A percentile compares a stretch with the other conserved stretches of the same genome.
Evolutionary conservation across 169 alveolate species (phyloP).

Genomic region (Plasmodium inui): DNA sequence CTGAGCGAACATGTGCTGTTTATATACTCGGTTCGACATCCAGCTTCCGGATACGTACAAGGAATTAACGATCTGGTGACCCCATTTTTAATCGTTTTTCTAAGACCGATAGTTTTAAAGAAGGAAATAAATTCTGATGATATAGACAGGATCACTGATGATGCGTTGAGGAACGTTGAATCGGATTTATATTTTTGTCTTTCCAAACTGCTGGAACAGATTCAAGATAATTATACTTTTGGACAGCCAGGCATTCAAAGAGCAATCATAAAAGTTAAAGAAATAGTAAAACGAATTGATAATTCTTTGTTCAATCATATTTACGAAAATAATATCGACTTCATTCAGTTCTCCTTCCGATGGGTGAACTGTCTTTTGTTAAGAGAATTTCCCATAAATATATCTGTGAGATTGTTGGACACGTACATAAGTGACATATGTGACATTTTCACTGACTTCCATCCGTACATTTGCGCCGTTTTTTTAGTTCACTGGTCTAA

Average conservation of each 20-base stretch:
- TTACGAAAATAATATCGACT: conserved; percentile 87
- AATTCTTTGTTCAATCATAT: conserved; percentile 86
- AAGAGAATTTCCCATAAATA: conserved; percentile 82
- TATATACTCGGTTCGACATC: conserved; percentile 94
- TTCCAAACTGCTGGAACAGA: conserved; percentile 90
- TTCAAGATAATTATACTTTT: conserved; percentile 94
- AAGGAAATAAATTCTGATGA: conserved; percentile 79
- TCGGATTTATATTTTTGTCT: conserved; percentile 93
- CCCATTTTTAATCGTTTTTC: conserved; percentile 87
- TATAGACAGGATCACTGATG: conserved; percentile 76
- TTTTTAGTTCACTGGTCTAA: conserved; percentile 91
- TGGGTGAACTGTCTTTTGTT: conserved; percentile 93
- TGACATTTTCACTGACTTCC: conserved; percentile 89
- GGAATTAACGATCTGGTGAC: conserved; percentile 93
- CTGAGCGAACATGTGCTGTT: conserved; percentile 92
- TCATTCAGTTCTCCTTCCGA: conserved; percentile 92
- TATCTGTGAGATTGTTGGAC: conserved; percentile 92
- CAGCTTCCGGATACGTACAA: conserved; percentile 96
- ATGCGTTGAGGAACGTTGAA: conserved; percentile 89
- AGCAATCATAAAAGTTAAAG: conserved; percentile 90
- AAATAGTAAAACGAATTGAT: conserved; percentile 92
- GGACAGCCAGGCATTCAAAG: conserved; percentile 96
- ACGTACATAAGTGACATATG: conserved; percentile 91
- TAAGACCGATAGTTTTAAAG: conserved; percentile 75
- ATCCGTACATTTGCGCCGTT: conserved; percentile 91